Conservation (phyloP, 2,329 filamentous ascomycete genomes). For the Hypomyces perniciosus region DNA sequence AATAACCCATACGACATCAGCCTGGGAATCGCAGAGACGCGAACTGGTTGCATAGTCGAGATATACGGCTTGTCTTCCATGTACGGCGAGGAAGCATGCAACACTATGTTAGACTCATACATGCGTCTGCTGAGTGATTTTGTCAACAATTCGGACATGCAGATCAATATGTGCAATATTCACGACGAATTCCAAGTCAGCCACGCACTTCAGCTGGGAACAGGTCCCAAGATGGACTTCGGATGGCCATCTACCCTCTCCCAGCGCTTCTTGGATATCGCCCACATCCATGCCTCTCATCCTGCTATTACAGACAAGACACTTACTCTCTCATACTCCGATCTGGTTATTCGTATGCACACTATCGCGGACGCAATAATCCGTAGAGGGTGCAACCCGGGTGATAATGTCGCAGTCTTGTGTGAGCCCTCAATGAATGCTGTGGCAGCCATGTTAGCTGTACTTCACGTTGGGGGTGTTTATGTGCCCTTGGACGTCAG, state of each 20-base stretch:
- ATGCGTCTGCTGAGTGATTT: constrained; percentile 10
- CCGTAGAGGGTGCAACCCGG: not conserved
- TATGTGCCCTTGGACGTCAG: not conserved
- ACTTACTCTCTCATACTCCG: too few species aligned
- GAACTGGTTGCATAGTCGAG: constrained; percentile 6
- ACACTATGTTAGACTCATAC: constrained; percentile 6
- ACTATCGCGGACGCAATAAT: too few species aligned
- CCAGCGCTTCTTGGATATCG: too few species aligned
- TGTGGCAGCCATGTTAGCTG: not conserved
- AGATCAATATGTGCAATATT: too few species aligned
- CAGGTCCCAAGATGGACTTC: too few species aligned
- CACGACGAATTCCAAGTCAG: too few species aligned
- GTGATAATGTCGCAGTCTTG: not conserved
- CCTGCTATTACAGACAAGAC: too few species aligned
- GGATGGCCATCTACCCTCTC: too few species aligned
- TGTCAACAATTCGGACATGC: too few species aligned
- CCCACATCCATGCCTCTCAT: too few species aligned
- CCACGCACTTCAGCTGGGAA: too few species aligned
- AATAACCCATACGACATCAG: constrained; percentile 17
- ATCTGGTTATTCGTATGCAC: too few species aligned
- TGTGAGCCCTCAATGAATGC: not conserved
- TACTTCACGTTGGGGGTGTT: not conserved
- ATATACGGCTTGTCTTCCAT: not conserved
- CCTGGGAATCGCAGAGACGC: constrained; percentile 12
- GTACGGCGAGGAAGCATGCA: not conserved